Evolutionary conservation across 345 rosid species (phyloP).

Genomic region (Sisymbrium irio): DNA sequence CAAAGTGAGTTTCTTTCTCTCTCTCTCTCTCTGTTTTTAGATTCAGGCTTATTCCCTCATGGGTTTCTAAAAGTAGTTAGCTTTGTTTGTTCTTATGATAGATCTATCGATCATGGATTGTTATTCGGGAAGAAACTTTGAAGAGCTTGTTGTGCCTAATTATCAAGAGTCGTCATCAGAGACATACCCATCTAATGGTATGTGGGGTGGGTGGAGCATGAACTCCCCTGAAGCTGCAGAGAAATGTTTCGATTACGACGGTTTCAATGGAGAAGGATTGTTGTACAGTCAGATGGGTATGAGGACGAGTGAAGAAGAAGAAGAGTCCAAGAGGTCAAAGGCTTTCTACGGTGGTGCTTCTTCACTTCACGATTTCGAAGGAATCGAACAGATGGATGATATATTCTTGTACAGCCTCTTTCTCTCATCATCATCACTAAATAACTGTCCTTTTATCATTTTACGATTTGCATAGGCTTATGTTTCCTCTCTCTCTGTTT

Average conservation of each 20-base stretch:
- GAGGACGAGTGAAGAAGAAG: slow-evolving; percentile 29
- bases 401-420: slow-evolving; percentile 61
- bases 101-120: slow-evolving; percentile 34
- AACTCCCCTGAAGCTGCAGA: slow-evolving; percentile 30
- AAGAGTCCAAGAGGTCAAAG: slow-evolving; percentile 32
- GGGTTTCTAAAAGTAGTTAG: slow-evolving; percentile 14
- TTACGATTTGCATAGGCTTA: slow-evolving; percentile 1
- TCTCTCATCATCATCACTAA: background rate
- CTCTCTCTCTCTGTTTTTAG: background rate
- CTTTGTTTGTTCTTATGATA: background rate
- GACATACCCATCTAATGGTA: slow-evolving; percentile 30
- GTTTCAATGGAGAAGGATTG: slow-evolving; percentile 14
- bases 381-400: slow-evolving; percentile 64
- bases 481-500: slow-evolving; percentile 20
- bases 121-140: slow-evolving; percentile 18
- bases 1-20: slow-evolving; percentile 27
- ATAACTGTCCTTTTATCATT: background rate
- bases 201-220: slow-evolving; percentile 39
- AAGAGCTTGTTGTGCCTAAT: slow-evolving; percentile 32
- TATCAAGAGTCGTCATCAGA: slow-evolving; percentile 32
- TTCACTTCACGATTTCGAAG: slow-evolving; percentile 43
- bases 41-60: background rate
- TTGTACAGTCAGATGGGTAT: slow-evolving; percentile 31
- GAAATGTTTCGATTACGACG: slow-evolving; percentile 29
- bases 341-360: slow-evolving; percentile 29